Conservation (phyloP, 176 grass and related monocot genomes). For the Raddia guianensis region DNA sequence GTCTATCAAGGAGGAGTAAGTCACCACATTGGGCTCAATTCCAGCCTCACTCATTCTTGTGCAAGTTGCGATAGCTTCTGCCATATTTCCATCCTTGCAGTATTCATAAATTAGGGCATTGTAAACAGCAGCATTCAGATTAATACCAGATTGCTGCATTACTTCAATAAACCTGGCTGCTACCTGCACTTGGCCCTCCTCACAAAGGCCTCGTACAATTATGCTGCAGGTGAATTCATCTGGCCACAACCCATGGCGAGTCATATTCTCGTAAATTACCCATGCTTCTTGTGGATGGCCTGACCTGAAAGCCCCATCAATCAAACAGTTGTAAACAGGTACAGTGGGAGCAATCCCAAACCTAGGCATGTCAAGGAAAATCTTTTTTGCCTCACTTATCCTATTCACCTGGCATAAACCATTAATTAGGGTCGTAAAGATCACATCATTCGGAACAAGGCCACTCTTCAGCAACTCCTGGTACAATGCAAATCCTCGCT, state of each 20-base stretch:
- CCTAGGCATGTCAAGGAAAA: constrained; percentile 47
- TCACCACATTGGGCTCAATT: constrained; percentile 59
- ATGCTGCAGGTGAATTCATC: constrained; percentile 65
- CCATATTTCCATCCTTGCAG: constrained; percentile 51
- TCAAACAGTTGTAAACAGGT: constrained; percentile 57
- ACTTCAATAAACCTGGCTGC: constrained; percentile 51
- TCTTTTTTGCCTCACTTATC: constrained; percentile 41
- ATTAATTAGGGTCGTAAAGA: constrained; percentile 55
- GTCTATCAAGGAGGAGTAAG: constrained; percentile 61
- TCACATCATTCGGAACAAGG: constrained; percentile 42
- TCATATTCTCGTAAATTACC: constrained; percentile 47
- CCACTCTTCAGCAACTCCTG: constrained; percentile 48
- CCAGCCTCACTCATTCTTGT: constrained; percentile 51
- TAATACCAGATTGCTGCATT: constrained; percentile 38
- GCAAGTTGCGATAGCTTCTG: constrained; percentile 47
- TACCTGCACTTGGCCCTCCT: constrained; percentile 39
- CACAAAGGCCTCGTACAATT: constrained; percentile 60
- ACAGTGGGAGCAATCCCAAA: constrained; percentile 52
- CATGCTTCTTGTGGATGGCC: constrained; percentile 50
- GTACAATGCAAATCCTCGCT: constrained; percentile 34
- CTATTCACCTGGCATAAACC: constrained; percentile 46
- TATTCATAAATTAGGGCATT: constrained; percentile 57
- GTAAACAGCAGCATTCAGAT: constrained; percentile 53
- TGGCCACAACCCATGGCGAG: constrained; percentile 24
- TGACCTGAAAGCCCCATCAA: constrained; percentile 52